Base-by-base conservation (phyloP, 2,329 filamentous ascomycete genomes). In the Paecilomyces sp. region DNA sequence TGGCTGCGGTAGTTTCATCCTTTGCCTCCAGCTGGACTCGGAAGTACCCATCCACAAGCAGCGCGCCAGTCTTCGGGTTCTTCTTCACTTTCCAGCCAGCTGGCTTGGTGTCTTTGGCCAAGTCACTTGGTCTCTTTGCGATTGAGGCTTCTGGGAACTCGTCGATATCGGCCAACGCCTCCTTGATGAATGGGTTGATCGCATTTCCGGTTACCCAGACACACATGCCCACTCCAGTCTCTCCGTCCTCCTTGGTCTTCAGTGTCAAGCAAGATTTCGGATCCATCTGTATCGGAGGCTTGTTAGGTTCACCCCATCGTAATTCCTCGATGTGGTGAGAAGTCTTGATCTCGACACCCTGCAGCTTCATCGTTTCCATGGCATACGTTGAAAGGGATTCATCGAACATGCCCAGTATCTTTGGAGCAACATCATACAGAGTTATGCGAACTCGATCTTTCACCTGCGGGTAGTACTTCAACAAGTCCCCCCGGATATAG, bases 151-250 rank as follows among this genome's bases (percentile, higher is more conserved):
- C 33, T 6, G 64, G 64, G 28, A 66, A 63, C 24, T 34, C 56
- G 12, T 58, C 59, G 1, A 65, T 24, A 5, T 24, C 30, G 7
- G 56, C 54, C 12, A 83, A 68, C 0, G 79, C 76, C 33, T 80
- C 73, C 11, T 75, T 70, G 12, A 84, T 74, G 60, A 84, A 83
- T 0, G 81, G 81, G 58, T 84, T 84, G 68, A 79, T 79, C 79
- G 83, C 83, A 18, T 83, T 74, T 2, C 82, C 82, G 3, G 82
- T 84, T 13, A 75, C 81, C 84, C 84, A 87, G 9, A 86, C 83
- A 58, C 76, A 83, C 82, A 86, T 84, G 1, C 83, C 83, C 0
- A 84, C 76, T 0, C 83, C 83, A 1, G 84, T 71, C 54, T 85
- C 81, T 1, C 83, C 84, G 59, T 84, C 80, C 64, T 86, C 83